Base-by-base conservation (phyloP, 345 rosid species). In the Citrus maxima region DNA sequence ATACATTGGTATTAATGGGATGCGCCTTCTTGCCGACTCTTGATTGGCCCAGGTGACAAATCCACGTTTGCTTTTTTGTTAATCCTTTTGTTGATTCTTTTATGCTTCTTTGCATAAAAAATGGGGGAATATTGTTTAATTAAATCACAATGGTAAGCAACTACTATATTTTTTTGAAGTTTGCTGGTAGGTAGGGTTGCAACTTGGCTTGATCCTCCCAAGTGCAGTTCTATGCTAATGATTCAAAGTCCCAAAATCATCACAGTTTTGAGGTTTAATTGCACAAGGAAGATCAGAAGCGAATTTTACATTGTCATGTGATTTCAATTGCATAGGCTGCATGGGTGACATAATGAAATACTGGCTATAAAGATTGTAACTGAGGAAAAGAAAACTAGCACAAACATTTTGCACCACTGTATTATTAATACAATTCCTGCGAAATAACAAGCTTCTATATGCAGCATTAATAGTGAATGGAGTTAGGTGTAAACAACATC, bases 21-120 rank as follows among this genome's bases (percentile, higher is more conserved):
- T 92, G 99, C 88, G 93, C 21, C 88, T 88, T 81, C 89, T 95
- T 51, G 96, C 97, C 10, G 96, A 95, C 82, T 89, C 95, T 13
- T 80, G 90, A 51, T 79, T 93, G 60, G 79, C 89, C 68, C 88
- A 90, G 92, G 98, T 92, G 38, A 79, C 71, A 40, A 7, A 0
- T 72, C 22, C 22, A 35, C 69, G 49, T 63, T 62, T 70, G 54
- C 70, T 74, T 74, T 80, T 16, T 16, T 25, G 42, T 35, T 58
- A 40, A 9, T 8, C 12, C 54, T 24, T 18, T 64, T 7, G 40
- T 19, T 40, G 7, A 42, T 35, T 68, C 37, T 64, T 7, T 37
- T 24, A 5, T 64, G 42, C 22, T 28, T 76, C 10, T 16, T 19
- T 46, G 28, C 25, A 12, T 19, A 65, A 19, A 32, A 54, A 40